Conservation (phyloP, 495 filamentous ascomycete genomes). For the Astrothelium subdiscretum region DNA sequence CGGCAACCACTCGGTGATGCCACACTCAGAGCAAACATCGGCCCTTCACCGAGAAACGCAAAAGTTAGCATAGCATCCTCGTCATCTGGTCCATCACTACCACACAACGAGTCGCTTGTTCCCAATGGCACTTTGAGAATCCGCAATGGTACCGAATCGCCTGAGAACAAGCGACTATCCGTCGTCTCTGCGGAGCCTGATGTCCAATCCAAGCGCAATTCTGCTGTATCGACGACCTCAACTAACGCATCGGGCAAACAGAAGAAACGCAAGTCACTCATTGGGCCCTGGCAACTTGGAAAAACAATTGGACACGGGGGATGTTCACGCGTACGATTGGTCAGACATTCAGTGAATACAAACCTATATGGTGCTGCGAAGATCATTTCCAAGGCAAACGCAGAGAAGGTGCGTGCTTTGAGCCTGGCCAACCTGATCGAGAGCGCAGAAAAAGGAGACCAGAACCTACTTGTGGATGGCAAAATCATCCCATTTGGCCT, state of each 20-base stretch:
- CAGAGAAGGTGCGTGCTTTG: conserved; percentile 57
- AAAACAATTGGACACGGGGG: conserved; percentile 76
- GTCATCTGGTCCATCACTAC: conserved; percentile 17
- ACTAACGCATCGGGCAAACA: conserved; percentile 47
- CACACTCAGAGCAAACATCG: conserved; percentile 37
- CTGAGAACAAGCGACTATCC: conserved; percentile 44
- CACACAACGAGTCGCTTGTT: conserved; percentile 32
- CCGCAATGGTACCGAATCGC: conserved; percentile 25
- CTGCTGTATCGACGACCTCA: conserved; percentile 59
- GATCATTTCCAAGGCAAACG: conserved; percentile 72
- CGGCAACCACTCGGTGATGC: conserved; percentile 41
- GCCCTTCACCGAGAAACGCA: conserved; percentile 7
- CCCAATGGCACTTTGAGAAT: conserved; percentile 31
- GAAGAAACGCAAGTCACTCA: conserved; percentile 57
- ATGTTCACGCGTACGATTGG: conserved; percentile 71
- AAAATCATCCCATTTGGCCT: conserved; percentile 71
- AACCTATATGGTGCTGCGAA: conserved; percentile 79
- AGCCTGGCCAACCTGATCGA: conserved; percentile 58
- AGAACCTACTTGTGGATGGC: conserved; percentile 11
- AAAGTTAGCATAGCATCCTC: conserved; percentile 8
- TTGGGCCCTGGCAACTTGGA: conserved; percentile 85
- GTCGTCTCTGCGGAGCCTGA: conserved; percentile 41
- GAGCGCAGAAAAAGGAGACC: conserved; percentile 21
- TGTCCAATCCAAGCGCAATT: conserved; percentile 51
- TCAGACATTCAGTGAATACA: conserved; percentile 55